These are phyloP conservation scores for Yamadazyma sp. DNA, from an alignment of 805 yeast genomes.

Conservation along the genomic window DNA sequence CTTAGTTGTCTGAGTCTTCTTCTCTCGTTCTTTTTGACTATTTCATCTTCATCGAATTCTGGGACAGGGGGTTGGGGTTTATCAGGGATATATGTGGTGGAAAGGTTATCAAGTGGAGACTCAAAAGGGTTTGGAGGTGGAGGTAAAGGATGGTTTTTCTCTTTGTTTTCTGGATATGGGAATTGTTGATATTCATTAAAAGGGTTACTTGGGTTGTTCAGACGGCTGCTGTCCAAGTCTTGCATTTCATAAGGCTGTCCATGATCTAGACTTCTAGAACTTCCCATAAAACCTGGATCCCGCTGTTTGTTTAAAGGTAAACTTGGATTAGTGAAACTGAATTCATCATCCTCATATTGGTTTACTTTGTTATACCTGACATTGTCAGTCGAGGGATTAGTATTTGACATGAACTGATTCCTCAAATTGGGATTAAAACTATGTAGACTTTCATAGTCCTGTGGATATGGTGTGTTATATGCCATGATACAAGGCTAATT, in stretches of 20 bases:
- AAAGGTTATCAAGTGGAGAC: slow-evolving; percentile 3
- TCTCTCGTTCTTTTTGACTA: slow-evolving; percentile 17
- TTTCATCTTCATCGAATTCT: slow-evolving; percentile 12
- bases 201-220: slow-evolving; percentile 1
- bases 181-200: slow-evolving; percentile 7
- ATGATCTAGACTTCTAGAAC: no score
- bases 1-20: slow-evolving; percentile 22
- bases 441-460: slow-evolving; percentile 6
- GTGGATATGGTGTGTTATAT: slow-evolving; percentile 1
- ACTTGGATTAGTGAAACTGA: slow-evolving; percentile 8
- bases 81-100: slow-evolving; percentile 5
- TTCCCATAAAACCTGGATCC: no score
- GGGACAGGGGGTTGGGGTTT: slow-evolving; percentile 14
- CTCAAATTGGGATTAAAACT: slow-evolving; percentile 8
- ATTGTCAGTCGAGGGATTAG: slow-evolving; percentile 12
- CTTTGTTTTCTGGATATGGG: slow-evolving; percentile 5
- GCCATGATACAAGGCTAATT: no score
- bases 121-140: slow-evolving; percentile 10
- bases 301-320: background rate
- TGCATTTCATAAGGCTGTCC: slow-evolving; percentile 12
- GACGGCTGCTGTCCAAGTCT: slow-evolving; percentile 3
- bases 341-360: slow-evolving; percentile 8
- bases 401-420: slow-evolving; percentile 19
- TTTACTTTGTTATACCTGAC: slow-evolving; percentile 2
- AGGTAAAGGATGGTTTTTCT: slow-evolving; percentile 2